phyloP scores from a whole-genome alignment of 2,329 filamentous ascomycete genomes.

The Fusarium austroafricanum region DNA sequence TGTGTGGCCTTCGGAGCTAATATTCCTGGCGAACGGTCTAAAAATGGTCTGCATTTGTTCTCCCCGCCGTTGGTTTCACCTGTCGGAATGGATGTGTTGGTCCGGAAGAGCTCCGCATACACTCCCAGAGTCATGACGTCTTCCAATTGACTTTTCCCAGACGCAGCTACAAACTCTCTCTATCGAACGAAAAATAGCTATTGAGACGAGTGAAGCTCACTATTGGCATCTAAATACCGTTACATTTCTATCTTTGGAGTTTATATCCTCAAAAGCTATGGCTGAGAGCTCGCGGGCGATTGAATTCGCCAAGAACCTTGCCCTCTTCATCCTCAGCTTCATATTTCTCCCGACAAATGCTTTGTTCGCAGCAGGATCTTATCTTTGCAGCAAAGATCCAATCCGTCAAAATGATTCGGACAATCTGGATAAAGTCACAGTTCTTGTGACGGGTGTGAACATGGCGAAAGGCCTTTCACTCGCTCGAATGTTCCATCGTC shows the following conservation, averaged over 20 bases:
- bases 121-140: constrained; percentile 38
- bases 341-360: constrained; percentile 16
- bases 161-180: neutral
- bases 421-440: constrained; percentile 52
- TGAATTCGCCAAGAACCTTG: constrained; percentile 30
- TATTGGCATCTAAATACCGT: neutral
- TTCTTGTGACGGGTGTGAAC: constrained; percentile 78
- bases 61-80: neutral
- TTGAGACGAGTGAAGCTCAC: neutral
- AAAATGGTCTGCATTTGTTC: neutral
- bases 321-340: constrained; percentile 28
- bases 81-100: constrained; percentile 1
- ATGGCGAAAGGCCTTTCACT: constrained; percentile 78
- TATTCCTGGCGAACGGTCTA: constrained; percentile 9
- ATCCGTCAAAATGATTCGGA: neutral
- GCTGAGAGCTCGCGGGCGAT: neutral
- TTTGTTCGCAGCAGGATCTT: constrained; percentile 1
- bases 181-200: neutral
- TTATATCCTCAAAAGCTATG: neutral
- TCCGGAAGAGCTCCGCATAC: constrained; percentile 10
- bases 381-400: neutral
- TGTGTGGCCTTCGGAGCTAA: constrained; percentile 15
- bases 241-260: neutral
- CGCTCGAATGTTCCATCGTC: constrained; percentile 71
- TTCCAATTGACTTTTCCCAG: constrained; percentile 8